Percentiles rank a stretch among this genome's conserved stretches.
phyloP scores from a whole-genome alignment of 140 eudicot species.

The Senecio squalidus region DNA sequence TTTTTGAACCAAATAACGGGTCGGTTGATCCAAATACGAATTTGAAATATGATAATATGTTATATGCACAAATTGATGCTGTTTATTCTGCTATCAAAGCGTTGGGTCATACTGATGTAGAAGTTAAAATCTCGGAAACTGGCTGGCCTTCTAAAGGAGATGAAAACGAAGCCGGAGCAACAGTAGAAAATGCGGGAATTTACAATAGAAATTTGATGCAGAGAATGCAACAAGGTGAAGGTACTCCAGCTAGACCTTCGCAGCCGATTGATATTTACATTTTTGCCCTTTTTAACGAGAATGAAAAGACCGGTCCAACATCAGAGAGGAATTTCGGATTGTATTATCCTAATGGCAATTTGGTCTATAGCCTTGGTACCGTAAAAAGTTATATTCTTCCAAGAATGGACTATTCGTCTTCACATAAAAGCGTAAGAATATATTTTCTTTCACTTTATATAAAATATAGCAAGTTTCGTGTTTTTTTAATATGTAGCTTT shows the following conservation, averaged over 20 bases:
- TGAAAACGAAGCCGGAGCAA: slow-evolving; percentile 74
- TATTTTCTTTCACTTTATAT: background rate
- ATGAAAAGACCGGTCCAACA: slow-evolving; percentile 71
- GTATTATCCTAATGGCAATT: slow-evolving; percentile 72
- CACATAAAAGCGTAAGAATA: slow-evolving; percentile 48
- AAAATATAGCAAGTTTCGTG: background rate
- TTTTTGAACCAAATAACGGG: slow-evolving; percentile 73
- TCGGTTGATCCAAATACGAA: slow-evolving; percentile 51
- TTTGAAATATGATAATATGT: slow-evolving; percentile 91
- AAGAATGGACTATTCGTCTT: slow-evolving; percentile 60
- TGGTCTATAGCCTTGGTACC: slow-evolving; percentile 77
- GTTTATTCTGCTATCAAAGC: slow-evolving; percentile 86
- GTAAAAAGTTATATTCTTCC: slow-evolving; percentile 56
- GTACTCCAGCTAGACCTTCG: slow-evolving; percentile 76
- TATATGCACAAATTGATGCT: slow-evolving; percentile 93
- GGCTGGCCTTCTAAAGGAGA: slow-evolving; percentile 99
- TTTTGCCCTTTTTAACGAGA: slow-evolving; percentile 93
- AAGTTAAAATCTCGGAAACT: slow-evolving; percentile 76
- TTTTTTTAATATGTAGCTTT: background rate
- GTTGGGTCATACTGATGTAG: slow-evolving; percentile 69
- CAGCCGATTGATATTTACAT: slow-evolving; percentile 69
- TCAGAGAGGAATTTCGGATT: slow-evolving; percentile 96
- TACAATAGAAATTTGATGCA: slow-evolving; percentile 76
- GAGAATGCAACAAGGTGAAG: slow-evolving; percentile 52
- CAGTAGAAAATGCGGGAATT: slow-evolving; percentile 69